Base-by-base conservation (phyloP, 768 basidiomycete species). In the Pleurotus djamor region DNA sequence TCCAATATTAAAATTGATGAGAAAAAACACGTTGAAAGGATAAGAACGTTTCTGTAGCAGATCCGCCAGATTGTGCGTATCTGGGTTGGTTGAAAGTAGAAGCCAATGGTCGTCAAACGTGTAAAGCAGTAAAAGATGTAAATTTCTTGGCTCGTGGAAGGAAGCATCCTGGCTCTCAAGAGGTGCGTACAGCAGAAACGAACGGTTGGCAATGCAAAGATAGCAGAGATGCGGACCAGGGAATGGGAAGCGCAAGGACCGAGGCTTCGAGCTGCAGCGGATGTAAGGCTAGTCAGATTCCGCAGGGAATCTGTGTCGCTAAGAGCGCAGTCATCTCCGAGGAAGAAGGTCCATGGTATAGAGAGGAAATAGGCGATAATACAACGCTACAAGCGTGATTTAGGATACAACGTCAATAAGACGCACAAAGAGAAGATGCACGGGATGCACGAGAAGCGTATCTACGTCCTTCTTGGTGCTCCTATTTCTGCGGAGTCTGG, bases 401-500 rank as follows among this genome's bases (percentile, higher is more conserved):
- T 43, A 44, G 54, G 44, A 56, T 56, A 56, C 54, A 56, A 33
- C n/a, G 45, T 47, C 45, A 16, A 28, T 12, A 16, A 17, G 51
- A 13, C 8, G 16, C 8, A 34, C 14, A 52, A 17, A 28, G 10
- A 41, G 58, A 35, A 43, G 41, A 52, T 44, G 50, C n/a, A 35
- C 33, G 50, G n/a, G 17, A 34, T 34, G 17, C 17, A 56, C 16
- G 14, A 14, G 5, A 32, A 41, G 38, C 10, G 14, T 41, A 12
- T 33, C 17, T 56, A 33, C 13, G 16, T 41, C 45, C 45, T 47
- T 47, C 45, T 47, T 38, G 36, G 32, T 36, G 38, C 38, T 38
- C 57, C 57, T 62, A 59, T 48, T 70, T 57, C 45, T 69, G 65
- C 47, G 59, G 59, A 21, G 38, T 58, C 60, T 68, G 69, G 14